phyloP scores from a whole-genome alignment of 2,329 filamentous ascomycete species.

The Alternaria viburni region DNA sequence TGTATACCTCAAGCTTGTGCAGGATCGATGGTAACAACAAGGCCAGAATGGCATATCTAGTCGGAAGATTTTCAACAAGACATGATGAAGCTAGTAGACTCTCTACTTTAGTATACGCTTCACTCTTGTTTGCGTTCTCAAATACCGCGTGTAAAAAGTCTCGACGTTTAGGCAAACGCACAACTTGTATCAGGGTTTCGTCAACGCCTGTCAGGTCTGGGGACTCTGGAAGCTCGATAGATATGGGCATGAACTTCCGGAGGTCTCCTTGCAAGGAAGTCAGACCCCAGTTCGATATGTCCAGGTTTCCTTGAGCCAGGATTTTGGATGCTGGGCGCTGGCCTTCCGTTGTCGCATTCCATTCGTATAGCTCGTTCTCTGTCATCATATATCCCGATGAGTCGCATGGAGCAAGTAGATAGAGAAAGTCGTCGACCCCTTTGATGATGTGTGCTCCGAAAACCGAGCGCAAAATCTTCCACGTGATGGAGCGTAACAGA shows the following conservation, averaged over 20 bases:
- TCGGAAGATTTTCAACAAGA: slow-evolving; percentile 55
- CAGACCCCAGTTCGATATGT: slow-evolving; percentile 31
- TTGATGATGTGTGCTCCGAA: slow-evolving; percentile 28
- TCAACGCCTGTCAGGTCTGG: background rate
- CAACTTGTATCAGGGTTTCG: slow-evolving; percentile 19
- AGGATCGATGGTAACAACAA: slow-evolving; percentile 75
- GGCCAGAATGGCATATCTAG: slow-evolving; percentile 56
- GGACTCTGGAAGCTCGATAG: background rate
- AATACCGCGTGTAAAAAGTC: slow-evolving; percentile 63
- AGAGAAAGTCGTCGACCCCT: slow-evolving; percentile 37
- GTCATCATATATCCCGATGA: slow-evolving; percentile 4
- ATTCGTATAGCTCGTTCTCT: slow-evolving; percentile 19
- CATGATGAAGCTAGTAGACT: slow-evolving; percentile 59
- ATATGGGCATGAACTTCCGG: slow-evolving; percentile 27
- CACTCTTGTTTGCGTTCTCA: slow-evolving; percentile 15
- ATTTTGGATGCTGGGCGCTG: slow-evolving; percentile 17
- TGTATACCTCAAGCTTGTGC: slow-evolving; percentile 68
- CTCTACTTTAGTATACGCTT: slow-evolving; percentile 52
- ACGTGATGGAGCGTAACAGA: slow-evolving; percentile 31
- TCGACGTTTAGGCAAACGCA: slow-evolving; percentile 59
- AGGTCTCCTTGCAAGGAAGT: slow-evolving; percentile 28
- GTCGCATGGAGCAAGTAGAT: slow-evolving; percentile 36
- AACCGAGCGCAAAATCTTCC: slow-evolving; percentile 32
- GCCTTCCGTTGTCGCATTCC: slow-evolving; percentile 21
- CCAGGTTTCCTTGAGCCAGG: slow-evolving; percentile 3